Evolutionary conservation across 306 rosid genomes (phyloP).

Genomic region (Pyrus communis): DNA sequence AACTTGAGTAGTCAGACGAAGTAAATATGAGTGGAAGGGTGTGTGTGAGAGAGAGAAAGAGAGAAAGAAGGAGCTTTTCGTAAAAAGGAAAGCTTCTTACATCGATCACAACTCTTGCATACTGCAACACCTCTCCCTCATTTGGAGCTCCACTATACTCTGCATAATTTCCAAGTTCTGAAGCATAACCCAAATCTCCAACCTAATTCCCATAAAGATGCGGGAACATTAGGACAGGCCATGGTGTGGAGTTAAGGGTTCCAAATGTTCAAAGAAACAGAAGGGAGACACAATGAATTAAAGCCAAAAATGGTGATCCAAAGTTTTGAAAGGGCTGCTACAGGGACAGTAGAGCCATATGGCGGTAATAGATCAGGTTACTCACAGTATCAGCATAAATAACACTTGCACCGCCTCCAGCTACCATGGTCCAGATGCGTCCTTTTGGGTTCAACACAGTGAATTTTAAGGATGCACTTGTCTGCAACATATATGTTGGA

Average conservation of each 20-base stretch:
- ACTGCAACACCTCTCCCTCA: slow-evolving; percentile 89
- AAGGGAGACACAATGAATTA: not conserved
- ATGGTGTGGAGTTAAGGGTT: not conserved
- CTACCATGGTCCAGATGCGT: slow-evolving; percentile 94
- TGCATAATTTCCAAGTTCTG: slow-evolving; percentile 94
- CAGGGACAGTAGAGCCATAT: not conserved
- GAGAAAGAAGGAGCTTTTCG: not conserved
- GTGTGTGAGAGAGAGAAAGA: not conserved
- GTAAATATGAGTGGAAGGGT: not conserved
- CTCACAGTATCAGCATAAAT: slow-evolving; percentile 84
- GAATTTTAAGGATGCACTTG: slow-evolving; percentile 79
- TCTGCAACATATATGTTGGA: slow-evolving; percentile 34
- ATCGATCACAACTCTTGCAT: slow-evolving; percentile 80
- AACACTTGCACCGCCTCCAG: slow-evolving; percentile 93
- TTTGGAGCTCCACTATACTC: slow-evolving; percentile 96
- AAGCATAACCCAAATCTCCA: slow-evolving; percentile 88
- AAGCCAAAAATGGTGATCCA: not conserved
- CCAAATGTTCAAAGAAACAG: not conserved
- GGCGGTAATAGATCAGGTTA: not conserved
- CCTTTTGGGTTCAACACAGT: slow-evolving; percentile 81
- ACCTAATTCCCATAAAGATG: slow-evolving; percentile 28
- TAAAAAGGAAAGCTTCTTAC: slow-evolving; percentile 25
- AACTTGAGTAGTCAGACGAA: not conserved
- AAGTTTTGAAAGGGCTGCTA: not conserved
- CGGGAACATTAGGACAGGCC: not conserved